These are phyloP conservation scores for Microsporum canis DNA, from an alignment of 2,329 filamentous ascomycete species.

Conservation along the genomic window DNA sequence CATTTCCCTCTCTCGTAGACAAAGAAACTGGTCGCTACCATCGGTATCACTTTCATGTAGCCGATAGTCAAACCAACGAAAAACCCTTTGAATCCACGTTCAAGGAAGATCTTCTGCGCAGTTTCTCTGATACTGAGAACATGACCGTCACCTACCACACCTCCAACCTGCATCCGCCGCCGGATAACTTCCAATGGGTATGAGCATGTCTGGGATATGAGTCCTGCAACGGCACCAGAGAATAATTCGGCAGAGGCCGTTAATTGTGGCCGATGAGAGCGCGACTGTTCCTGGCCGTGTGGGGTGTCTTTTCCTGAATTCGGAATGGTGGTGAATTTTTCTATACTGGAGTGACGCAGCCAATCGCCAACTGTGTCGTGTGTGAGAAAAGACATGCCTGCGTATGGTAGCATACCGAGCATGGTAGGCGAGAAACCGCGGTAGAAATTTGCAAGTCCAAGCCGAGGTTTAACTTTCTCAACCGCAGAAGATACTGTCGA, in stretches of 20 bases:
- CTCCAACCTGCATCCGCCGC: slow-evolving; percentile 89
- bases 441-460: slow-evolving; percentile 82
- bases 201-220: slow-evolving; percentile 81
- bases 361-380: slow-evolving; percentile 85
- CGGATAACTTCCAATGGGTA: slow-evolving; percentile 91
- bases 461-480: slow-evolving; percentile 46
- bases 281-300: slow-evolving; percentile 32
- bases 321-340: slow-evolving; percentile 63
- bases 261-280: slow-evolving; percentile 54
- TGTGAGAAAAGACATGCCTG: slow-evolving; percentile 87
- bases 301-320: slow-evolving; percentile 35
- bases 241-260: slow-evolving; percentile 77
- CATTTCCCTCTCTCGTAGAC: slow-evolving; percentile 56
- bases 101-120: slow-evolving; percentile 58
- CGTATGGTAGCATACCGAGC: slow-evolving; percentile 92
- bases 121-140: slow-evolving; percentile 70
- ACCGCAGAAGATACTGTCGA: slow-evolving; percentile 29
- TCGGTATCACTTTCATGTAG: slow-evolving; percentile 85
- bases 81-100: slow-evolving; percentile 70
- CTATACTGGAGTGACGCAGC: slow-evolving; percentile 57
- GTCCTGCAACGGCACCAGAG: slow-evolving; percentile 72
- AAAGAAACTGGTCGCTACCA: slow-evolving; percentile 64
- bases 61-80: slow-evolving; percentile 90
- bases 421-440: slow-evolving; percentile 84
- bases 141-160: slow-evolving; percentile 82